Conservation (phyloP, 1,284 basidiomycete species). For the Cutaneotrichosporon cavernicola region DNA sequence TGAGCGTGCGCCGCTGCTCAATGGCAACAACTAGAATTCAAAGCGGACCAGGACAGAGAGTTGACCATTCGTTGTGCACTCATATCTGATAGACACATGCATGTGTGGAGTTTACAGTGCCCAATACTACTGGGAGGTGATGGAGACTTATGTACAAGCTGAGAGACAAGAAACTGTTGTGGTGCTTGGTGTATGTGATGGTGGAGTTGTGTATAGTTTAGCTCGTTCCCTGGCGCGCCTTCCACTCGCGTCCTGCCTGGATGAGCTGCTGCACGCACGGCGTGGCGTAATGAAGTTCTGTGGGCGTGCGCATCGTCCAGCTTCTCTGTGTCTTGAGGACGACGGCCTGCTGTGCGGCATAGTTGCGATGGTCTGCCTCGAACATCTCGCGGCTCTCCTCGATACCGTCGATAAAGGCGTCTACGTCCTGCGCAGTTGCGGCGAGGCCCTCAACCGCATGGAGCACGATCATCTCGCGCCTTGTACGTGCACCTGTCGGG, state of each 20-base stretch:
- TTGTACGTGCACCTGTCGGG: slow-evolving; percentile 56
- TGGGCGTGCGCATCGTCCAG: slow-evolving; percentile 82
- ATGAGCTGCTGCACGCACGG: slow-evolving; percentile 40
- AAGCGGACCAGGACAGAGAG: background rate
- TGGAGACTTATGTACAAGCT: background rate
- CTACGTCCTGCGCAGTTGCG: slow-evolving; percentile 78
- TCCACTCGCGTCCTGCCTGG: slow-evolving; percentile 34
- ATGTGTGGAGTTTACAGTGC: slow-evolving; percentile 2
- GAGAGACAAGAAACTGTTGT: background rate
- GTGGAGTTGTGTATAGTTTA: background rate
- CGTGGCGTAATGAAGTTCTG: slow-evolving; percentile 83
- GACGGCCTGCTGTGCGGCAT: slow-evolving; percentile 93
- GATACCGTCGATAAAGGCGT: slow-evolving; percentile 75
- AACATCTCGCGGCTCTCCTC: slow-evolving; percentile 87
- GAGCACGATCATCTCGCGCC: slow-evolving; percentile 70
- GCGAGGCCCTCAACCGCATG: slow-evolving; percentile 73
- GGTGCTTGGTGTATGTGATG: background rate
- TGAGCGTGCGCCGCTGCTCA: background rate
- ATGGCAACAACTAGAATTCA: slow-evolving; percentile 59
- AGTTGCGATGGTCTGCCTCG: slow-evolving; percentile 83
- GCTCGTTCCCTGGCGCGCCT: background rate
- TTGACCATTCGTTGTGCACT: background rate
- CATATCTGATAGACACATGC: slow-evolving; percentile 5
- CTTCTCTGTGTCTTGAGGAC: slow-evolving; percentile 87
- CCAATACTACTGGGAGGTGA: background rate